Conservation (phyloP, 2,329 filamentous ascomycete species). For the Lomentospora prolificans region DNA sequence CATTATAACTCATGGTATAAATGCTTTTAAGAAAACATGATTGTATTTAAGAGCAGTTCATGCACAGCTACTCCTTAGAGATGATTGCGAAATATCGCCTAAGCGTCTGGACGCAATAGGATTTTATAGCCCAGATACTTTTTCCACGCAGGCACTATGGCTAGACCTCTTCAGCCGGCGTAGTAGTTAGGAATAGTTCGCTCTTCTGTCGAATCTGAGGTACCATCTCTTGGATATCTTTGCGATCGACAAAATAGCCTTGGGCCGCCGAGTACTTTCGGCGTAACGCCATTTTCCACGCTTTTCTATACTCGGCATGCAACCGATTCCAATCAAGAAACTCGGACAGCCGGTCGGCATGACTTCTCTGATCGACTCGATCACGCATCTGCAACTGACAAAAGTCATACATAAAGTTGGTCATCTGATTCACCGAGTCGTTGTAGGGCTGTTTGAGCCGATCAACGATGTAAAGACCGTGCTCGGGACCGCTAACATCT, state of each 20-base stretch:
- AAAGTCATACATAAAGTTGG: conserved; percentile 31
- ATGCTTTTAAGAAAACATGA: no score
- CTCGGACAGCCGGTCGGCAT: background rate
- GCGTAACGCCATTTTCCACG: background rate
- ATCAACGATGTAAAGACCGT: conserved; percentile 98
- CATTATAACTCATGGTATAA: no score
- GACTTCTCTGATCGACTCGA: background rate
- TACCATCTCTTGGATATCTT: background rate
- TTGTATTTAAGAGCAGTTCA: no score
- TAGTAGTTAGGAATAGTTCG: background rate
- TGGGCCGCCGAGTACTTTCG: background rate
- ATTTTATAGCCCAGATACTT: no score
- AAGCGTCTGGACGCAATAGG: no score
- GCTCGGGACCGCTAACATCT: conserved; percentile 72
- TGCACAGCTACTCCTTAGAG: no score
- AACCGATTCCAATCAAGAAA: conserved; percentile 4
- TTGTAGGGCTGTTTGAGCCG: conserved; percentile 91
- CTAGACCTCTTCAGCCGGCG: background rate
- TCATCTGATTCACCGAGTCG: conserved; percentile 92
- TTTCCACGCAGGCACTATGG: no score
- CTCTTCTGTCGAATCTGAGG: background rate
- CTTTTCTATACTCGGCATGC: background rate
- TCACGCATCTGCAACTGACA: conserved; percentile 27
- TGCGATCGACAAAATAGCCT: background rate
- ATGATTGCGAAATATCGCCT: no score